Conservation (phyloP, 2,329 filamentous ascomycete species). For the Cercospora nicotianae region DNA sequence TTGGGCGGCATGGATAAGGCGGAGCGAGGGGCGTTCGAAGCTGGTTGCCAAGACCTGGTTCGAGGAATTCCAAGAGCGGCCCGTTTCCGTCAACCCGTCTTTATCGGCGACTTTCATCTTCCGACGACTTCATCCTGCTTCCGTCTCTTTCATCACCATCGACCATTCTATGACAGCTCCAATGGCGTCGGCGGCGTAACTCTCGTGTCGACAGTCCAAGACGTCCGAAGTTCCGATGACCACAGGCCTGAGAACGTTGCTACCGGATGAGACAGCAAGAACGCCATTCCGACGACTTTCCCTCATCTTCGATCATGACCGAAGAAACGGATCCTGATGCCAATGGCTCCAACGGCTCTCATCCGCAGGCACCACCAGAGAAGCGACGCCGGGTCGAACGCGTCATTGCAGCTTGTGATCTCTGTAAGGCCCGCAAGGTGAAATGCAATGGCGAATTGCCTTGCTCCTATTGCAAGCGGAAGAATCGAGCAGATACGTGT, state of each 20-base stretch:
- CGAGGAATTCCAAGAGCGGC: background rate
- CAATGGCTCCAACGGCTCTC: background rate
- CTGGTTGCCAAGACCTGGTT: background rate
- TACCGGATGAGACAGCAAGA: background rate
- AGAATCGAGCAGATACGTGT: slow-evolving; percentile 45
- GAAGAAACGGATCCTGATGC: background rate
- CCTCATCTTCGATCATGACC: background rate
- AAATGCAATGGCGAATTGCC: slow-evolving; percentile 55
- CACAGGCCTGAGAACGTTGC: background rate
- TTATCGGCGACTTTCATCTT: background rate
- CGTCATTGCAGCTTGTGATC: slow-evolving; percentile 45
- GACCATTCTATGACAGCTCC: background rate
- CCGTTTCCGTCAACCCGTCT: background rate
- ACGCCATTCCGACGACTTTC: background rate
- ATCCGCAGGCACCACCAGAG: slow-evolving; percentile 1
- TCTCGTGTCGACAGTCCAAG: background rate
- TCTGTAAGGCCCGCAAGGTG: slow-evolving; percentile 51
- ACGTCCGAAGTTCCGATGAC: background rate
- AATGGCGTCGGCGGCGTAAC: background rate
- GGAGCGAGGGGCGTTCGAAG: background rate
- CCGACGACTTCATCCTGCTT: background rate
- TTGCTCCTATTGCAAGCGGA: slow-evolving; percentile 51
- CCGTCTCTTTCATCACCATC: background rate
- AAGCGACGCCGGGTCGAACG: slow-evolving; percentile 30
- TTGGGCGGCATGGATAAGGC: background rate